Percentiles rank a stretch among this genome's conserved stretches.
Conservation (phyloP, 106 monocot species). For the Cymbidium sinense region DNA sequence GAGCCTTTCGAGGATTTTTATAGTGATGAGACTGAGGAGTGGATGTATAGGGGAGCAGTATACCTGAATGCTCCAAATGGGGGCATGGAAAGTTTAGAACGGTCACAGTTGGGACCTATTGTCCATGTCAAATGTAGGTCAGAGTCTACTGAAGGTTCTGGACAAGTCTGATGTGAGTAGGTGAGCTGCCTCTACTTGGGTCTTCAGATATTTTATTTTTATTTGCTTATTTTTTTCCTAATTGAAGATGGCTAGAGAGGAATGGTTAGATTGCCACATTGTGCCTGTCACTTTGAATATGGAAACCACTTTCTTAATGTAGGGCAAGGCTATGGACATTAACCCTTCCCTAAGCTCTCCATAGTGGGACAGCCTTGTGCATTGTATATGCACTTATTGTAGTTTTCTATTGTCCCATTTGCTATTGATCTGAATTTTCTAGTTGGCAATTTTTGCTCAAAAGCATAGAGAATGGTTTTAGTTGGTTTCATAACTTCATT, state of each 20-base stretch:
- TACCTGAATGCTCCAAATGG: slow-evolving; percentile 86
- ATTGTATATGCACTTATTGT: not conserved
- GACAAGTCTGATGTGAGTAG: slow-evolving; percentile 26
- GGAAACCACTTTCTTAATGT: not conserved
- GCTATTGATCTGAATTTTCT: not conserved
- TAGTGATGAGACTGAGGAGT: slow-evolving; percentile 92
- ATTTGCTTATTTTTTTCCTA: not conserved
- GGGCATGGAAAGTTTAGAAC: slow-evolving; percentile 46
- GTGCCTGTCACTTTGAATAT: not conserved
- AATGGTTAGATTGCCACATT: slow-evolving; percentile 1
- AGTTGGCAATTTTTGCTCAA: not conserved
- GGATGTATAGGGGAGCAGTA: slow-evolving; percentile 95
- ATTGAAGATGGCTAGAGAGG: not conserved
- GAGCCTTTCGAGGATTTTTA: slow-evolving; percentile 95
- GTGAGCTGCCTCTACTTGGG: slow-evolving; percentile 27
- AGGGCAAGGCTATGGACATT: not conserved
- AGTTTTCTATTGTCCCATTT: not conserved
- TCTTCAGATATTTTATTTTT: not conserved
- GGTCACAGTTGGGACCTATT: slow-evolving; percentile 70
- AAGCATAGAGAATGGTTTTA: not conserved
- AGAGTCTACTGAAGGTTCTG: slow-evolving; percentile 38
- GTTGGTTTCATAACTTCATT: not conserved
- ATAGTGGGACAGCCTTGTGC: not conserved
- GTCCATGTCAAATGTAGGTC: slow-evolving; percentile 90
- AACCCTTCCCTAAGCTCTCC: not conserved